Base-by-base conservation (phyloP, 2,329 filamentous ascomycete genomes). In the Monosporascus sp. region DNA sequence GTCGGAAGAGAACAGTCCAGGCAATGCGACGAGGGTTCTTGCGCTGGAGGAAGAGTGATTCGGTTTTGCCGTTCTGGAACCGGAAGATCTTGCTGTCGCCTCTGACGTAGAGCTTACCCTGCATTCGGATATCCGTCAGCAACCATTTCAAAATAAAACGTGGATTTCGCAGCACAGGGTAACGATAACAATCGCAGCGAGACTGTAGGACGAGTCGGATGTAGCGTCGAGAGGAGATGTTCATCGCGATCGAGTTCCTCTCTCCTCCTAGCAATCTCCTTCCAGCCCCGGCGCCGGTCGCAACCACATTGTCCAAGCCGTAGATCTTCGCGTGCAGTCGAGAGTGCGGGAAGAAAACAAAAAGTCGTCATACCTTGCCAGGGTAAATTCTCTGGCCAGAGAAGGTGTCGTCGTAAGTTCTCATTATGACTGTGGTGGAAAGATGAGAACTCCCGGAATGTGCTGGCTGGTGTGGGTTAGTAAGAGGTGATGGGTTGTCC, bases 1-100 rank as follows among this genome's bases (percentile, higher is more conserved):
- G 89, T 78, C 94, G 88, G 90, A 90, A 99, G 63, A 99, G 89
- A 70, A 92, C 87, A 66, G 94, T 99, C 94, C 94, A 99, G 68
- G 93, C 87, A 78, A 99, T 97, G 76, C 93, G 91, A 79, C 94
- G 93, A 76, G 94, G 94, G 87, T 99, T 99, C 90, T 99, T 99
- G 85, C 94, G 93, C 86, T 99, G 94, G 69, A 97, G 90, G 87
- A 99, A 99, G 67, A 99, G 90, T 67, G 91, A 96, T 83, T 99
- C 94, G 80, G 90, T 93, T 84, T 99, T 99, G 83, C 94, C 91
- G 81, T 96, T 97, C 81, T 96, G 91, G 89, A 99, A 99, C 75
- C 94, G 92, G 89, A 99, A 99, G 84, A 97, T 87, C 85, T 97
- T 99, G 91, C 89, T 96, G 85, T 99, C 94, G 75, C 93, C 92